phyloP scores from a whole-genome alignment of 345 rosid genomes.

The Pugionium dolabratum region DNA sequence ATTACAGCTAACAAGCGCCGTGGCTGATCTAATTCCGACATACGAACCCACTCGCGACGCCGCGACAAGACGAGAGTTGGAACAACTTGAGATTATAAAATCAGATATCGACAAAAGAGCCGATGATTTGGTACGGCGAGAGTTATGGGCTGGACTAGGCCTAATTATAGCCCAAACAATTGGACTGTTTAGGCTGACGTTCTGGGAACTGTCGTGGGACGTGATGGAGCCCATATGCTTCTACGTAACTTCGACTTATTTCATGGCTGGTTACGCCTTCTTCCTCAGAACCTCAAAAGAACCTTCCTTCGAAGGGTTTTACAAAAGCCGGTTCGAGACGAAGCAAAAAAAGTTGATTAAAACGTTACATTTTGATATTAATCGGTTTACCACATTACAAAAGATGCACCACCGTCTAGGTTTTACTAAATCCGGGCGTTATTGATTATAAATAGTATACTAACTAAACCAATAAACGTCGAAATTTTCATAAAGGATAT shows the following conservation, averaged over 20 bases:
- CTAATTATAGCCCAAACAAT: slow-evolving; percentile 69
- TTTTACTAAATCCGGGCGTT: slow-evolving; percentile 12
- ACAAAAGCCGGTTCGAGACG: slow-evolving; percentile 61
- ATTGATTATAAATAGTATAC: slow-evolving; percentile 23
- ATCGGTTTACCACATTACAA: slow-evolving; percentile 55
- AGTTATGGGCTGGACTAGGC: slow-evolving; percentile 79
- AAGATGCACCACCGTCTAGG: slow-evolving; percentile 39
- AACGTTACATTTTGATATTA: slow-evolving; percentile 49
- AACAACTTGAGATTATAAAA: slow-evolving; percentile 57
- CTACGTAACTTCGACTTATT: slow-evolving; percentile 73
- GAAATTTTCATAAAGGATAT: not conserved
- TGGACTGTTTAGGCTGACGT: slow-evolving; percentile 86
- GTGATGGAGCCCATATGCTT: slow-evolving; percentile 99
- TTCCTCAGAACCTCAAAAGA: slow-evolving; percentile 84
- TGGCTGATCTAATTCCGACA: slow-evolving; percentile 67
- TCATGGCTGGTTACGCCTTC: slow-evolving; percentile 75
- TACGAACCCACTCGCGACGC: slow-evolving; percentile 41
- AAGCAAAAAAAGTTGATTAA: slow-evolving; percentile 65
- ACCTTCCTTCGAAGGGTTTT: slow-evolving; percentile 89
- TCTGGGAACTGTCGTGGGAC: slow-evolving; percentile 99
- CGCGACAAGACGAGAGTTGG: slow-evolving; percentile 60
- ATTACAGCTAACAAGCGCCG: slow-evolving; percentile 65
- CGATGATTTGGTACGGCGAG: slow-evolving; percentile 57
- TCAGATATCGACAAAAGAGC: slow-evolving; percentile 61
- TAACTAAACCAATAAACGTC: slow-evolving; percentile 31